Percentiles rank a stretch among this genome's conserved stretches.
Evolutionary conservation across 306 rosid species (phyloP).

Genomic region (Vicia faba): DNA sequence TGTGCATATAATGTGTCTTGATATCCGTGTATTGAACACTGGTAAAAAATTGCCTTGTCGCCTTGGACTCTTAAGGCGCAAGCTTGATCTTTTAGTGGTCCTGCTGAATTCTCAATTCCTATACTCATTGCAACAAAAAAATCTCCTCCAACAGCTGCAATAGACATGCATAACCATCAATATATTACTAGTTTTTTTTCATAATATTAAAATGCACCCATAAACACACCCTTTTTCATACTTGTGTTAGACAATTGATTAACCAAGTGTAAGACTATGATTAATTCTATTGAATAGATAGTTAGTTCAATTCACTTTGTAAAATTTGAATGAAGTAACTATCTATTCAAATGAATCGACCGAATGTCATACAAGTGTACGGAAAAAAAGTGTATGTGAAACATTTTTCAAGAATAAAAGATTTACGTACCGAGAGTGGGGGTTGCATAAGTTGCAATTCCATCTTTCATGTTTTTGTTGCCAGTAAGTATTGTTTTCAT

Average conservation of each 20-base stretch:
- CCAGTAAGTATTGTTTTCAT: slow-evolving; percentile 62
- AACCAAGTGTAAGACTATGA: too few relatives aligned
- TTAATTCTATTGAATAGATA: too few relatives aligned
- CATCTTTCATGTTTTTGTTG: slow-evolving; percentile 52
- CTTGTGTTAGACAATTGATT: too few relatives aligned
- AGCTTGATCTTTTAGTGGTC: slow-evolving; percentile 66
- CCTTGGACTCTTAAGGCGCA: slow-evolving; percentile 73
- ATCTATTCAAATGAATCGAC: not conserved
- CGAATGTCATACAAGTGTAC: too few relatives aligned
- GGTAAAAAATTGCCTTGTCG: slow-evolving; percentile 59
- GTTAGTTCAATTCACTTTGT: too few relatives aligned
- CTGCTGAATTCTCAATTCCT: slow-evolving; percentile 76
- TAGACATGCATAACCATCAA: not conserved
- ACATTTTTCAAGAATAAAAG: too few relatives aligned
- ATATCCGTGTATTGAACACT: slow-evolving; percentile 65
- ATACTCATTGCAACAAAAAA: slow-evolving; percentile 55
- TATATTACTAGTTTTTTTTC: not conserved
- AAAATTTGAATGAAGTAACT: too few relatives aligned
- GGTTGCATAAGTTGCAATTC: slow-evolving; percentile 53
- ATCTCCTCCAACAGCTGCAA: slow-evolving; percentile 60
- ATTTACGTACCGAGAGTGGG: slow-evolving; percentile 57
- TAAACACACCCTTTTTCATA: too few relatives aligned
- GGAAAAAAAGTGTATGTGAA: too few relatives aligned
- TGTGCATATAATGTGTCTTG: slow-evolving; percentile 72
- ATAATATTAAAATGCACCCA: too few relatives aligned